phyloP scores from a whole-genome alignment of 306 rosid genomes.

The Gynostemma pentaphyllum region DNA sequence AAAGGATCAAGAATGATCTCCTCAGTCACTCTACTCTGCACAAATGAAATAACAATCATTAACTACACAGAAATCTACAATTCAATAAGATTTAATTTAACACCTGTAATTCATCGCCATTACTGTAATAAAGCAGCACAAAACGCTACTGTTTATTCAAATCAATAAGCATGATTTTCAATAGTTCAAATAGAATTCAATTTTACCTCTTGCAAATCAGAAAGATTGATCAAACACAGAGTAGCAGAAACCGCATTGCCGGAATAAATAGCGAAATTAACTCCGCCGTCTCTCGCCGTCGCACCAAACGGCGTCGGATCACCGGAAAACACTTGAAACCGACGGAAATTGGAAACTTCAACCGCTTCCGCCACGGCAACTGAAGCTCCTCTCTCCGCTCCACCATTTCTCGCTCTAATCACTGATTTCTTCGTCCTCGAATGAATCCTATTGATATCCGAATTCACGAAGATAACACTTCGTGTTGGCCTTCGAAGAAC shows the following conservation, averaged over 20 bases:
- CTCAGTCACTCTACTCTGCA: constrained; percentile 71
- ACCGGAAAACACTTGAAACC: constrained; percentile 44
- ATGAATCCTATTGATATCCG: background rate
- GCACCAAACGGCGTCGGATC: constrained; percentile 60
- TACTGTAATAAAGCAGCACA: too few relatives aligned
- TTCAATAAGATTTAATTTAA: background rate
- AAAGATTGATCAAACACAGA: constrained; percentile 54
- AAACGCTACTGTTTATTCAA: background rate
- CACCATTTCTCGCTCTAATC: constrained; percentile 11
- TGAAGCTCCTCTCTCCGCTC: constrained; percentile 12
- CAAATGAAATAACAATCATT: constrained; percentile 1
- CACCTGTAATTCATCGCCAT: too few relatives aligned
- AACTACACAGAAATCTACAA: background rate
- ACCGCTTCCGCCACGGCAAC: constrained; percentile 11
- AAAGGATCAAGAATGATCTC: constrained; percentile 52
- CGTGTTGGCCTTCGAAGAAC: background rate
- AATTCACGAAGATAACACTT: background rate
- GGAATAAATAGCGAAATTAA: constrained; percentile 68
- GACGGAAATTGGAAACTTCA: constrained; percentile 17
- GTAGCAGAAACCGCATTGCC: constrained; percentile 51
- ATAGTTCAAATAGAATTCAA: background rate
- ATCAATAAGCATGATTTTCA: too few relatives aligned
- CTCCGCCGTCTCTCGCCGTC: constrained; percentile 43
- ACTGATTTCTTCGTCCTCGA: background rate
- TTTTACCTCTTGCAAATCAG: constrained; percentile 49